Base-by-base conservation (phyloP, 2,329 filamentous ascomycete species). In the Teratosphaeria gauchensis region DNA sequence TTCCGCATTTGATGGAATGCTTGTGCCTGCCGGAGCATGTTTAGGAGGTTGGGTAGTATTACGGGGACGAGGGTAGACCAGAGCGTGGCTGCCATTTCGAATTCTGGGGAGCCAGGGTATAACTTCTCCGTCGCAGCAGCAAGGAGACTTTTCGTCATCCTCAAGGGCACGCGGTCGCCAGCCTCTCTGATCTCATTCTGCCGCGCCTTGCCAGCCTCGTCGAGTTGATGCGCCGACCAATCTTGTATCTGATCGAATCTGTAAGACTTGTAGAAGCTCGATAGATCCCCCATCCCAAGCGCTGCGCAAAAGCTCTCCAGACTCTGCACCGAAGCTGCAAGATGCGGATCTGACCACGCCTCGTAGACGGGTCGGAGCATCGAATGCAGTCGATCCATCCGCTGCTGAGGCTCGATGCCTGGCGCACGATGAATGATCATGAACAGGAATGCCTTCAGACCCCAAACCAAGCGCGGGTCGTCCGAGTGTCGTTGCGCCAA, bases 111-210 rank as follows among this genome's bases (percentile, higher is more conserved):
- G 4, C 82, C 81, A 65, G 88, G 89, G 54, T 90, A 87, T 7
- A 97, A 75, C 69, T 90, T 90, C 66, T 99, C 95, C 0, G 94
- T 92, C 0, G 92, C 95, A 54, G 92, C 92, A 1, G 88, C 89
- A n/a, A 99, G 77, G 69, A 97, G 89, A 0, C 90, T 90, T 71
- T 96, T 96, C 1, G 92, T 96, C 6, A 89, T 83, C 58, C 92
- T 85, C 51, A 99, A 76, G 3, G 94, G 94, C 14, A 97, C 76
- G 60, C 82, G 80, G 80, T 88, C 75, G 55, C 90, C 84, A 60
- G 88, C 85, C 63, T 88, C 82, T 60, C 91, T 87, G 63, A 97
- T 84, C 60, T 90, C 84, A 24, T 81, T 81, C 72, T 97, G 92
- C 52, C 96, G 80, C 2, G 83, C 81, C 63, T 89, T 83, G 1